These are phyloP conservation scores for Sapria himalayana DNA, from an alignment of 345 rosid species.

Conservation along the genomic window DNA sequence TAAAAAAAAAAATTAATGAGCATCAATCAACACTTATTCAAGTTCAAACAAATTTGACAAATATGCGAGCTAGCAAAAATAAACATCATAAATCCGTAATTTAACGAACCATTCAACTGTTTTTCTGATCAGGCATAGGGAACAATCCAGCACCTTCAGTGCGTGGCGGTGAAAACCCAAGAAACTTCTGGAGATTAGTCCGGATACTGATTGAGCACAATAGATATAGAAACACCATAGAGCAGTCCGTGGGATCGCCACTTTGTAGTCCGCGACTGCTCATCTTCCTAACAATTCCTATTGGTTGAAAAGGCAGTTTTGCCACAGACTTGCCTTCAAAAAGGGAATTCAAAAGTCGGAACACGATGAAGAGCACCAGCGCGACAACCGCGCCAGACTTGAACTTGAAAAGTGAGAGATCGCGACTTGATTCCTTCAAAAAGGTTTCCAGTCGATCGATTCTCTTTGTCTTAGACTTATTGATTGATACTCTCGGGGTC, in stretches of 20 bases:
- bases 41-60: no score
- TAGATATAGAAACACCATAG: conserved; percentile 81
- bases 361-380: conserved; percentile 69
- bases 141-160: conserved; percentile 57
- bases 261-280: conserved; percentile 76
- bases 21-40: no score
- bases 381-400: conserved; percentile 98
- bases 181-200: conserved; percentile 69
- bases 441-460: conserved; percentile 91
- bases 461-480: conserved; percentile 82
- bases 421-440: conserved; percentile 82
- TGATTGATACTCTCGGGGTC: conserved; percentile 29
- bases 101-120: conserved; percentile 33
- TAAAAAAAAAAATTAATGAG: no score
- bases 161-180: conserved; percentile 67
- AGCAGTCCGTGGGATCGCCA: conserved; percentile 72
- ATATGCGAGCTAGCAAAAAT: no score
- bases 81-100: no score
- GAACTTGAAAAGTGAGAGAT: conserved; percentile 92
- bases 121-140: conserved; percentile 92
- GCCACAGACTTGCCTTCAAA: conserved; percentile 94
- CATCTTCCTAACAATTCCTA: conserved; percentile 76
- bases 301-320: conserved; percentile 66
- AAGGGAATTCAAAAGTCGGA: conserved; percentile 68
- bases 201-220: conserved; percentile 79